Conservation (phyloP, 768 basidiomycete genomes). For the Russula earlei region DNA sequence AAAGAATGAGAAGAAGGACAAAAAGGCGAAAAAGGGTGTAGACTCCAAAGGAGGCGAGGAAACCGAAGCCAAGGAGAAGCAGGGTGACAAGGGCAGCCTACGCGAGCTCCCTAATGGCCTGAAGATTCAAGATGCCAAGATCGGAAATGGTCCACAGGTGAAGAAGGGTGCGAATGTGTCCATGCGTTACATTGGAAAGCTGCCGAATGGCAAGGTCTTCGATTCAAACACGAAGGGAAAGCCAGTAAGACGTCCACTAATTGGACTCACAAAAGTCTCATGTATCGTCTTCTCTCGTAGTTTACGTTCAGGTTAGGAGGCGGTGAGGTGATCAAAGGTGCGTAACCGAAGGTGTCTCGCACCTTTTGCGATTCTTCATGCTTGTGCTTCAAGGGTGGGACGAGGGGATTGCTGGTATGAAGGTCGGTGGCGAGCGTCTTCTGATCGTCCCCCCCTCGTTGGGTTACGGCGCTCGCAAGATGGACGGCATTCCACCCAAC, state of each 20-base stretch:
- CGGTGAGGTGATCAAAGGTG: slow-evolving; percentile 89
- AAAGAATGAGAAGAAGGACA: slow-evolving; percentile 31
- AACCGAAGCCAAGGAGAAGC: slow-evolving; percentile 24
- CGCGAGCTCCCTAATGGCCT: slow-evolving; percentile 59
- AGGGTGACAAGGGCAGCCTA: slow-evolving; percentile 28
- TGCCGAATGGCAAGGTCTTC: slow-evolving; percentile 64
- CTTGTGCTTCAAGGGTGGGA: slow-evolving; percentile 63
- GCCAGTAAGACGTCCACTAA: slow-evolving; percentile 45
- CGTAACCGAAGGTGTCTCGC: slow-evolving; percentile 14
- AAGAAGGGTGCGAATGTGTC: slow-evolving; percentile 76
- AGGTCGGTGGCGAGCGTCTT: slow-evolving; percentile 77
- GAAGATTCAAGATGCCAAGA: slow-evolving; percentile 63
- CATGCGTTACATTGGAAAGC: slow-evolving; percentile 93
- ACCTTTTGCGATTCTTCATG: not conserved
- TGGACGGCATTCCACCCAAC: slow-evolving; percentile 60
- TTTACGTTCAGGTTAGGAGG: slow-evolving; percentile 74
- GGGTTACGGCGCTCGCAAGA: slow-evolving; percentile 62
- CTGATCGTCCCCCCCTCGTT: slow-evolving; percentile 64
- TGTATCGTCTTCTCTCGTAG: slow-evolving; percentile 28
- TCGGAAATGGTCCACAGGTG: slow-evolving; percentile 76
- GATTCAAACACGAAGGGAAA: slow-evolving; percentile 79
- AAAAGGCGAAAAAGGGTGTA: slow-evolving; percentile 27
- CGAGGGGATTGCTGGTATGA: slow-evolving; percentile 86
- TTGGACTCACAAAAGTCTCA: not conserved
- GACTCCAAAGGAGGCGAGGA: slow-evolving; percentile 19